Evolutionary conservation across 768 basidiomycete species (phyloP).

Genomic region (Leccinum incarnatum): DNA sequence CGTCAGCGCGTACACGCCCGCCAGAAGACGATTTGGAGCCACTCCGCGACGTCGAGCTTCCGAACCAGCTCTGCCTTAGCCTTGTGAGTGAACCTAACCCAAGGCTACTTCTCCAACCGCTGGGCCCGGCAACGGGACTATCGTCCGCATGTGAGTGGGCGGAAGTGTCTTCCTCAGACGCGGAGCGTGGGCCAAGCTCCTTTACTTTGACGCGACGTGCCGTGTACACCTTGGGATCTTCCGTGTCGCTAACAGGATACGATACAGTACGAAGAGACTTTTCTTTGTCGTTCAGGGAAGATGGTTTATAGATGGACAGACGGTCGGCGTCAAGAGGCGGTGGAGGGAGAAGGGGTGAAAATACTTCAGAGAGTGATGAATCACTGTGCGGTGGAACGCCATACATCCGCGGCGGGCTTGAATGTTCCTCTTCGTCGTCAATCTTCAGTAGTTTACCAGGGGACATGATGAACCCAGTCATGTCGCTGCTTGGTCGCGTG

Average conservation of each 20-base stretch:
- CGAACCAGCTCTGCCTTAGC: constrained; percentile 61
- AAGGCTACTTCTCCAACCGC: constrained; percentile 35
- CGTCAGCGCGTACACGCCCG: constrained; percentile 35
- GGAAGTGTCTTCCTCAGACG: constrained; percentile 19
- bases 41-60: constrained; percentile 30
- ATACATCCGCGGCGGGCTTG: constrained; percentile 31
- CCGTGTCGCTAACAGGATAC: constrained; percentile 33
- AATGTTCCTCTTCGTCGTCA: constrained; percentile 32
- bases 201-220: constrained; percentile 41
- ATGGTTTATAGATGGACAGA: constrained; percentile 23
- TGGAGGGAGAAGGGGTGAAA: constrained; percentile 39
- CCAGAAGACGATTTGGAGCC: constrained; percentile 28
- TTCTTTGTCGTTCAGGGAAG: constrained; percentile 32
- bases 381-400: constrained; percentile 21
- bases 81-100: constrained; percentile 50
- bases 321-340: constrained; percentile 37
- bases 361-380: constrained; percentile 24
- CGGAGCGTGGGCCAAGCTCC: constrained; percentile 28
- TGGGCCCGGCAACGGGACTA: constrained; percentile 26
- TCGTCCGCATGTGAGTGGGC: constrained; percentile 13
- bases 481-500: constrained; percentile 31
- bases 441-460: constrained; percentile 36
- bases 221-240: constrained; percentile 34
- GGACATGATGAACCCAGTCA: constrained; percentile 35
- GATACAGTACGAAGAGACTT: constrained; percentile 33